Evolutionary conservation across 1,139 yeast species (phyloP).

Genomic region (Yamadazyma triangularis): DNA sequence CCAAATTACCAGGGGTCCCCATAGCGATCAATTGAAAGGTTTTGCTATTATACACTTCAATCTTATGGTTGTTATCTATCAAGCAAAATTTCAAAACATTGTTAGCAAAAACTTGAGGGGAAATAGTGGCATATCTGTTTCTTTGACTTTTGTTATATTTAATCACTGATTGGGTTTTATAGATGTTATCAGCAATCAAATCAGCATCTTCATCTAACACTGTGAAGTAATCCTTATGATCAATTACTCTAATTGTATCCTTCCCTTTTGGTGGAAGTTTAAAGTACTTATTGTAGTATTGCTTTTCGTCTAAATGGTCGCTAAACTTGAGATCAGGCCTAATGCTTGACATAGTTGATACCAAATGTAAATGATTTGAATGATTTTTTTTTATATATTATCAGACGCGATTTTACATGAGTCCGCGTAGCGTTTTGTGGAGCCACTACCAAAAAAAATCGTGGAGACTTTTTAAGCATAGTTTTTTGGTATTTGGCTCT

Average conservation of each 20-base stretch:
- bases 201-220: constrained; percentile 77
- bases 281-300: constrained; percentile 58
- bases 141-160: constrained; percentile 49
- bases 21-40: constrained; percentile 54
- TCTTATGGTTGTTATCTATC: constrained; percentile 63
- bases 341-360: constrained; percentile 5
- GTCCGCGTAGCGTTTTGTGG: too few relatives aligned
- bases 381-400: too few relatives aligned
- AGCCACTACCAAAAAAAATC: too few relatives aligned
- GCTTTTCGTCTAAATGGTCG: constrained; percentile 59
- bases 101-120: constrained; percentile 63
- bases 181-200: constrained; percentile 75
- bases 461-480: too few relatives aligned
- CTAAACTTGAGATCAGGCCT: constrained; percentile 57
- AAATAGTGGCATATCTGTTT: constrained; percentile 67
- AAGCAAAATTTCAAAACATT: constrained; percentile 64
- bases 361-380: too few relatives aligned
- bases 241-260: constrained; percentile 61
- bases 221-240: constrained; percentile 72
- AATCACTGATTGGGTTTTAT: constrained; percentile 76
- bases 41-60: constrained; percentile 65
- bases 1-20: constrained; percentile 91
- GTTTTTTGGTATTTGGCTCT: too few relatives aligned
- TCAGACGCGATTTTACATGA: too few relatives aligned
- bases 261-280: constrained; percentile 45